Base-by-base conservation (phyloP, 1,139 yeast genomes). In the Scheffersomyces insectosa region DNA sequence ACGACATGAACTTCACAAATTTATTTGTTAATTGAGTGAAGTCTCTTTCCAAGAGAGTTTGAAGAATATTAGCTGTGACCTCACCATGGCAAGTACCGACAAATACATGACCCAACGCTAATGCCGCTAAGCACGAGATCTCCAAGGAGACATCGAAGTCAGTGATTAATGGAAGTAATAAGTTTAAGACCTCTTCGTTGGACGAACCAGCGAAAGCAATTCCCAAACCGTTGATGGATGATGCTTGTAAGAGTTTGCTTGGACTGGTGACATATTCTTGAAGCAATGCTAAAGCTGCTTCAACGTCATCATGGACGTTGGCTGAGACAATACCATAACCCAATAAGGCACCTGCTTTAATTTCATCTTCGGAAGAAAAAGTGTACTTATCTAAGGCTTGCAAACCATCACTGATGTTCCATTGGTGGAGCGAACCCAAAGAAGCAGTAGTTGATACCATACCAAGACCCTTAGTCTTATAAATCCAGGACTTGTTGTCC, bases 11-110 rank as follows among this genome's bases (percentile, higher is more conserved):
- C 55, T 91, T 82, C 41, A 89, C 82, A 88, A 93, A 93, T 62
- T 89, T 88, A 55, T 88, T 84, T 43, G 88, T 80, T 56, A 93
- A 76, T 60, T 89, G 96, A 28, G 76, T 65, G 40, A 81, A 79
- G 48, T 86, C 88, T 56, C 97, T 83, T 63, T 95, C 99, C 57
- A 93, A 76, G 51, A 93, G 75, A 3, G 97, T 87, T 68, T 90
- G 96, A 59, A 95, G 75, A 50, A 95, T 89, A 9, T 96, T 81
- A 15, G 96, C 85, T 1, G 97, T 88, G 55, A 91, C 83, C 55
- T 91, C 97, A 48, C 97, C 97, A 63, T 93, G 86, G 59, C 96
- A 90, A 8, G 97, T 87, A 43, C 99, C 99, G 38, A 93, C 98
- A 64, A 88, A 93, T 1, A 90, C 87, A 60, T 91, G 96, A 41